Conservation (phyloP, 2,329 filamentous ascomycete genomes). For the Furcasterigmium furcatum region DNA sequence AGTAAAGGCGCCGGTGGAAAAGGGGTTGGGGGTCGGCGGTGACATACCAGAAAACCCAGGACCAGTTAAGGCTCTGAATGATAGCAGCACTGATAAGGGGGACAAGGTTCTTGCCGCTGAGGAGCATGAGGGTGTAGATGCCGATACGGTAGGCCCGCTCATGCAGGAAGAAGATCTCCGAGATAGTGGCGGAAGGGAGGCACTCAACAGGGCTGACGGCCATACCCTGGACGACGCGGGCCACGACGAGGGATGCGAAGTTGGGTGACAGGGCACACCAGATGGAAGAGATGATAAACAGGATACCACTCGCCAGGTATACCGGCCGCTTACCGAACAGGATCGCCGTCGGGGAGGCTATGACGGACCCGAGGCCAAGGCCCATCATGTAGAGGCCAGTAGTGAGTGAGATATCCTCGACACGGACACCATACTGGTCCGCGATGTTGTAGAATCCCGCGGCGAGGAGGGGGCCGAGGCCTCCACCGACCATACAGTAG, state of each 20-base stretch:
- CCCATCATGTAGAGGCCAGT: slow-evolving; percentile 95
- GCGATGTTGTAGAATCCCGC: slow-evolving; percentile 87
- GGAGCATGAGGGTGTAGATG: slow-evolving; percentile 84
- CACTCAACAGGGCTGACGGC: slow-evolving; percentile 90
- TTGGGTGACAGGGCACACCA: slow-evolving; percentile 84
- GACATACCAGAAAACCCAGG: slow-evolving; percentile 82
- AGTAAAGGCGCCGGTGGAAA: slow-evolving; percentile 8
- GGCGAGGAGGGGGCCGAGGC: slow-evolving; percentile 86
- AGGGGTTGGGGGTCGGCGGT: too few species aligned
- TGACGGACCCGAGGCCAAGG: slow-evolving; percentile 76
- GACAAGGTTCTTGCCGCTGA: slow-evolving; percentile 88
- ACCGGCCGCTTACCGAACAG: slow-evolving; percentile 87
- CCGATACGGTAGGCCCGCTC: slow-evolving; percentile 91
- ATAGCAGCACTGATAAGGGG: slow-evolving; percentile 84
- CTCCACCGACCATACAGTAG: slow-evolving; percentile 90
- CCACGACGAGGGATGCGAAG: slow-evolving; percentile 75
- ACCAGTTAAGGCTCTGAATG: slow-evolving; percentile 75
- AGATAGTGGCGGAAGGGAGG: slow-evolving; percentile 87
- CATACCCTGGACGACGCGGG: slow-evolving; percentile 82
- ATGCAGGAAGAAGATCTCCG: slow-evolving; percentile 94
- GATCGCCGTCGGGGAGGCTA: slow-evolving; percentile 89
- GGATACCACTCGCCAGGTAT: slow-evolving; percentile 73
- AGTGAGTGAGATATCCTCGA: slow-evolving; percentile 76
- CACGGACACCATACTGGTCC: slow-evolving; percentile 57
- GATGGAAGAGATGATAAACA: slow-evolving; percentile 72